Base-by-base conservation (phyloP, 305 asterid genomes). In the Fraxinus dipetala region DNA sequence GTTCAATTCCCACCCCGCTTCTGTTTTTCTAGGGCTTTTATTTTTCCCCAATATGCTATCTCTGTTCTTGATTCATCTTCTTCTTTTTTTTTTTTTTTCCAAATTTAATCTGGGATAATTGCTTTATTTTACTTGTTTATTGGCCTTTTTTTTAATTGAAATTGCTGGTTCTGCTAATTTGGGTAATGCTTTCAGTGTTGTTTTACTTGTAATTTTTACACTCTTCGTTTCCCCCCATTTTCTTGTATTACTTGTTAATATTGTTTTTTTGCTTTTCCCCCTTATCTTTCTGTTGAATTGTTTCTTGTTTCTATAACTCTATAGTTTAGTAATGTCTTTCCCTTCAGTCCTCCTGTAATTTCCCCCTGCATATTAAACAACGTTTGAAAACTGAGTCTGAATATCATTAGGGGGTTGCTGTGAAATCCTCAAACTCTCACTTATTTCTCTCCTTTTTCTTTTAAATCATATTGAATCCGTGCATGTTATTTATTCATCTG, bases 401-500 rank as follows among this genome's bases (percentile, higher is more conserved):
- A 31, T 69, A 16, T 69, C 40, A 69, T 69, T 69, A 69, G 3
- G 40, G 22, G 24, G 1, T 65, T 24, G 40, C 11, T 31, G 10
- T 14, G 75, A 31, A 70, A 13, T 45, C 10, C 45, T 45, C 6
- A 28, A 34, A 51, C 59, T 36, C 35, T 70, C 74, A 28, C 30
- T 43, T 20, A 3, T 18, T 74, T 40, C 5, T 35, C 67, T 69
- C 38, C 6, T 76, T n/a, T 74, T 78, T 5, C 26, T 67, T 61
- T 26, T 14, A 14, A 30, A 13, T 70, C 13, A 16, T 14, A 13
- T 31, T 22, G 40, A 11, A 13, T 14, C 75, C 48, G 26, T 76
- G 36, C n/a, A 30, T 63, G 67, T 16, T 83, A 79, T 72, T 59
- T 26, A 24, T 36, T 81, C 51, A 63, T 72, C 72, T 56, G 61